Evolutionary conservation across 176 grass and related monocot genomes (phyloP), one percentile per base, ranked within the genome.

Genomic region (Guadua angustifolia): DNA sequence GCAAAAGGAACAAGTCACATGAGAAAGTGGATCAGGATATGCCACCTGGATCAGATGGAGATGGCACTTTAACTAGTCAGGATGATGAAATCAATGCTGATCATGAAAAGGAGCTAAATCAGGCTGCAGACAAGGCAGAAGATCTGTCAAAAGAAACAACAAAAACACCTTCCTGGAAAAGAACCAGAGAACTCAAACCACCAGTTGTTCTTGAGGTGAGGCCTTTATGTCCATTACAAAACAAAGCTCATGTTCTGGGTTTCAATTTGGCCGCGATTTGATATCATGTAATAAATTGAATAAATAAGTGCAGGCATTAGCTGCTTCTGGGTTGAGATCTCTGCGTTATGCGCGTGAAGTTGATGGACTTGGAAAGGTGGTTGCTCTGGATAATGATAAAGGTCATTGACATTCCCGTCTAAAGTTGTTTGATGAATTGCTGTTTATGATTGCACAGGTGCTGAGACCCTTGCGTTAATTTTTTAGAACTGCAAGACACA

Each of bases 361-460:
- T 10, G 87, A 98, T 24, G 91, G 85, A 38, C 75, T 98, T 88
- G 91, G 76, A 60, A 92, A 98, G 79, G 89, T 98, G 35, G 82
- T 98, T 82, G 93, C 95, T 84, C 50, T 95, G 66, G 95, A 98
- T 79, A 95, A 90, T 78, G 95, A 95, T 71, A 91, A 95, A 93
- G 91, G 95, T 95, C 44, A 92, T 51, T 64, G 42, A 1, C 42
- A 60, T 19, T 45, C 1, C 33, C 82, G 69, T 56, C 19, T 71
- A 53, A 49, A 77, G 1, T 78, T 65, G 2, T 43, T 82, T 78
- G 19, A 35, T 75, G 43, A 14, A 36, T 75, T 82, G 16, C 16
- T 16, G 7, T 11, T 45, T 45, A 45, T 10, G 44, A 45, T 45
- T 45, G 11, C 44, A 12, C 44, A 45, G 11, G 44, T 40, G 39